These are phyloP conservation scores for Plasmodium berghei DNA, from an alignment of 169 alveolate species.

Conservation along the genomic window DNA sequence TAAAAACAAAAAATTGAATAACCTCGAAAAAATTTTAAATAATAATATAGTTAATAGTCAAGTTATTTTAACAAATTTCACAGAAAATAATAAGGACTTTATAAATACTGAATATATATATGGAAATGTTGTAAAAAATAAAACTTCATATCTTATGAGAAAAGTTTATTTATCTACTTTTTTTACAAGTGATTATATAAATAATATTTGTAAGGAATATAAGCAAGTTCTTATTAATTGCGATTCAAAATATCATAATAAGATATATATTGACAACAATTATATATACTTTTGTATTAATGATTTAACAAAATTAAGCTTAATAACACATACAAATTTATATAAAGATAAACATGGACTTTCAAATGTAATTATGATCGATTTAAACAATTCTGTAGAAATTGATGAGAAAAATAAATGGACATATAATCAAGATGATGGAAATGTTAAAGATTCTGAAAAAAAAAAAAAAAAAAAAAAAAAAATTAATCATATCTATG, in stretches of 20 bases:
- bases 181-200: conserved; percentile 33
- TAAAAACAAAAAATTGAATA: conserved; percentile 12
- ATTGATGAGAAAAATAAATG: not conserved
- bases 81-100: conserved; percentile 41
- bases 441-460: not conserved
- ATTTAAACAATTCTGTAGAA: conserved; percentile 3
- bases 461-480: not conserved
- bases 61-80: conserved; percentile 56
- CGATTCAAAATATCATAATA: conserved; percentile 46
- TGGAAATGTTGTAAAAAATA: conserved; percentile 18
- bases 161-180: conserved; percentile 51
- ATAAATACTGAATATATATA: conserved; percentile 32
- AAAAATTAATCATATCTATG: not conserved
- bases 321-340: conserved; percentile 45
- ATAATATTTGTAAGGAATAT: conserved; percentile 24
- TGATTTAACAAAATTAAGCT: conserved; percentile 47
- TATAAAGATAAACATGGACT: conserved; percentile 22
- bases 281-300: conserved; percentile 27
- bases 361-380: conserved; percentile 19
- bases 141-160: conserved; percentile 20
- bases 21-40: conserved; percentile 9
- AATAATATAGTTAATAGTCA: conserved; percentile 36
- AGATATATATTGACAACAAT: conserved; percentile 42
- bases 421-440: not conserved
- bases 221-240: conserved; percentile 32